Conservation (phyloP, 805 yeast species). For the Myxozyma nipponensis region DNA sequence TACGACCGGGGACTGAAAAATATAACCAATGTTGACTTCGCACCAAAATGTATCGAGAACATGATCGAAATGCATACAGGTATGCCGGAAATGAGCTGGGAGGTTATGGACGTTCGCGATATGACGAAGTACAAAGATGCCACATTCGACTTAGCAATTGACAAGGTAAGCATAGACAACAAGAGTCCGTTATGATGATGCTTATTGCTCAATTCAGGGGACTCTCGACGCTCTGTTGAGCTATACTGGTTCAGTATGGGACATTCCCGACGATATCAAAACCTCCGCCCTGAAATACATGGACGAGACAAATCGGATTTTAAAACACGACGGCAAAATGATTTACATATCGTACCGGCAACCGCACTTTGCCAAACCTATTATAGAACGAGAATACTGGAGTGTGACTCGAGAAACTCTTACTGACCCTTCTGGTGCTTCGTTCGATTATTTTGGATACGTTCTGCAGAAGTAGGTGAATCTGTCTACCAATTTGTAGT, state of each 20-base stretch:
- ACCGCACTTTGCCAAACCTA: slow-evolving; percentile 31
- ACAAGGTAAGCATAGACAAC: slow-evolving; percentile 18
- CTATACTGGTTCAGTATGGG: slow-evolving; percentile 33
- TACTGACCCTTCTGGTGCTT: slow-evolving; percentile 19
- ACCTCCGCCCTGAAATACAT: slow-evolving; percentile 24
- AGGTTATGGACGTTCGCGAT: slow-evolving; percentile 32
- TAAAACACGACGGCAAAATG: slow-evolving; percentile 26
- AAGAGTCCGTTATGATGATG: background rate
- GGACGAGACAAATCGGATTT: slow-evolving; percentile 30
- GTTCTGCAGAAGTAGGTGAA: slow-evolving; percentile 10
- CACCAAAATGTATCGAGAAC: slow-evolving; percentile 29
- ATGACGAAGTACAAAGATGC: slow-evolving; percentile 23
- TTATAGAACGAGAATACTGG: slow-evolving; percentile 29
- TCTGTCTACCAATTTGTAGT: background rate
- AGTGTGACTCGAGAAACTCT: slow-evolving; percentile 14
- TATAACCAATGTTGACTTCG: slow-evolving; percentile 31
- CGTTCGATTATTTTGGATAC: slow-evolving; percentile 29
- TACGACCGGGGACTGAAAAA: slow-evolving; percentile 28
- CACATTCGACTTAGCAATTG: slow-evolving; percentile 31
- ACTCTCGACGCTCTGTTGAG: slow-evolving; percentile 32
- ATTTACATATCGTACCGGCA: slow-evolving; percentile 32
- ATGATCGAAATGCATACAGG: slow-evolving; percentile 21
- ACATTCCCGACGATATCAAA: slow-evolving; percentile 28
- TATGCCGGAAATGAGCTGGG: slow-evolving; percentile 31
- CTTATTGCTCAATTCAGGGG: slow-evolving; percentile 14